A percentile compares a stretch with the other conserved stretches of the same genome.
Conservation (phyloP, 208 protist genomes). For the Acanthamoeba lenticulata region DNA sequence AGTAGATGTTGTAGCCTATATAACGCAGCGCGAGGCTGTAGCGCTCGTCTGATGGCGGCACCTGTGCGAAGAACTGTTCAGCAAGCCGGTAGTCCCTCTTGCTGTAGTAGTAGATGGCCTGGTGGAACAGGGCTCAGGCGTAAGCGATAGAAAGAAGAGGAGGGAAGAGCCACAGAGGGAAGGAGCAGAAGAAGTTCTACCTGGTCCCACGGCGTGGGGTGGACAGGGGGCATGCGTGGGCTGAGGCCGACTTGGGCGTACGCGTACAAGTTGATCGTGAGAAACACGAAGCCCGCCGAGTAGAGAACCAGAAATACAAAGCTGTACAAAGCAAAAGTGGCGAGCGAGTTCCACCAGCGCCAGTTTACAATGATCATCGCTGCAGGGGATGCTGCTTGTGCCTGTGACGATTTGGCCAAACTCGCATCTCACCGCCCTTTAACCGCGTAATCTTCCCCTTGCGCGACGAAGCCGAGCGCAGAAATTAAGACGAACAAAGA, state of each 20-base stretch:
- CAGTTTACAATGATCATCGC: background rate
- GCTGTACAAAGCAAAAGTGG: conserved; percentile 10
- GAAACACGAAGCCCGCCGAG: background rate
- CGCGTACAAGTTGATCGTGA: conserved; percentile 53
- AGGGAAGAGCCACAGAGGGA: background rate
- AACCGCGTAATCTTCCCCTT: no score
- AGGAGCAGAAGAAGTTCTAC: no score
- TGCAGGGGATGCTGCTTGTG: background rate
- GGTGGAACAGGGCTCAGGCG: background rate
- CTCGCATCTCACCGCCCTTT: background rate
- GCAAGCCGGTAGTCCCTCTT: conserved; percentile 26
- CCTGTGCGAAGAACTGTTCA: conserved; percentile 60
- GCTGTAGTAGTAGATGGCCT: conserved; percentile 34
- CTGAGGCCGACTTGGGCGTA: background rate
- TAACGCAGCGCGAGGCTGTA: conserved; percentile 46
- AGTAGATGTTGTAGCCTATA: conserved; percentile 44
- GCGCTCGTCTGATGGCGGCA: conserved; percentile 26
- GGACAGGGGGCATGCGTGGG: background rate
- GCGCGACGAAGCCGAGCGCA: background rate
- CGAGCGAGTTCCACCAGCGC: background rate
- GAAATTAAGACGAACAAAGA: background rate
- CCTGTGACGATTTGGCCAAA: background rate
- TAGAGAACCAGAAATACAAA: conserved; percentile 38
- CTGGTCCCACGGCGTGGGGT: conserved; percentile 34
- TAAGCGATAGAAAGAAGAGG: background rate